A percentile compares a stretch with the other conserved stretches of the same genome.
phyloP scores from a whole-genome alignment of 2,329 filamentous ascomycete species.

The Ophiostoma pallidulum region DNA sequence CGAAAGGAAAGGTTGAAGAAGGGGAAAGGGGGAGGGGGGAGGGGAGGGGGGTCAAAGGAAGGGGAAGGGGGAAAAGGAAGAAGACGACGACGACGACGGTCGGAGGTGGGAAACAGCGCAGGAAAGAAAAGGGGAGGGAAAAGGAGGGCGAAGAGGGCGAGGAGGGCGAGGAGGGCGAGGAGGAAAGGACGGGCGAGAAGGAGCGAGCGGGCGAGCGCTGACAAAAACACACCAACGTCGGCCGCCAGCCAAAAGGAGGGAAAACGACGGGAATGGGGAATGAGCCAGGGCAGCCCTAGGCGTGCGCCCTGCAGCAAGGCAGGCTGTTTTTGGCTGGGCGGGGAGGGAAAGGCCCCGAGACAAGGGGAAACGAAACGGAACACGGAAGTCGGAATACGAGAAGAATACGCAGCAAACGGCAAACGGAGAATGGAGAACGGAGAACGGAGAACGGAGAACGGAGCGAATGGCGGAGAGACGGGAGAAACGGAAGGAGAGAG shows the following conservation, averaged over 20 bases:
- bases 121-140: slow-evolving; percentile 1
- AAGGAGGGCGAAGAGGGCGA: neutral
- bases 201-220: too few relatives aligned
- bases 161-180: neutral
- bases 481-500: neutral
- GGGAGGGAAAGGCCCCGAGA: too few relatives aligned
- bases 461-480: neutral
- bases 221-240: too few relatives aligned
- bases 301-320: too few relatives aligned
- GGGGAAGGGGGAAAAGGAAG: slow-evolving; percentile 17
- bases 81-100: too few relatives aligned
- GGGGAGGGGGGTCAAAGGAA: slow-evolving; percentile 17
- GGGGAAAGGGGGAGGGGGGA: slow-evolving; percentile 8
- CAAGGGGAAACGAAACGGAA: too few relatives aligned
- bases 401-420: too few relatives aligned
- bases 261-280: neutral
- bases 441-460: neutral
- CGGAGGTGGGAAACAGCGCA: slow-evolving; percentile 9
- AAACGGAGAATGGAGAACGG: neutral
- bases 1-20: slow-evolving; percentile 15
- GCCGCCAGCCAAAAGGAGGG: too few relatives aligned
- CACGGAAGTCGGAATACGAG: too few relatives aligned
- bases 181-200: too few relatives aligned
- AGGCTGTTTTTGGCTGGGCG: too few relatives aligned
- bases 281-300: too few relatives aligned